These are phyloP conservation scores for Lyophyllum semitale DNA, from an alignment of 768 basidiomycete species.

Conservation along the genomic window DNA sequence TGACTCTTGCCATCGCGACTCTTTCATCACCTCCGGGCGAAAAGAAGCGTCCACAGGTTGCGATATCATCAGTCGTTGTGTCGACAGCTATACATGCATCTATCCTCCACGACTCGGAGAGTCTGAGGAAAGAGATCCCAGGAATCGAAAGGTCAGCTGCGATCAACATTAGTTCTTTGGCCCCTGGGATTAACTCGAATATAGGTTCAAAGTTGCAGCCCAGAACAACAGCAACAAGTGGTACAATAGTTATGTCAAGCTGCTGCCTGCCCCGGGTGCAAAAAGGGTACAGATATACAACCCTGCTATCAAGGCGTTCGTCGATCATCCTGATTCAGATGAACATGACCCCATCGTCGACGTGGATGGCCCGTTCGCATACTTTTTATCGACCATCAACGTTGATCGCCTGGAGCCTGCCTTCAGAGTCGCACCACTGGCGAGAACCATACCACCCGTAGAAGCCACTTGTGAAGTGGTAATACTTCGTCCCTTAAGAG, in stretches of 20 bases:
- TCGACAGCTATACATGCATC: conserved; percentile 86
- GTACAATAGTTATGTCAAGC: conserved; percentile 61
- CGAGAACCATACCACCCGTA: conserved; percentile 44
- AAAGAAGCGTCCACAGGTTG: conserved; percentile 20
- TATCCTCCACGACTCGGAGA: conserved; percentile 82
- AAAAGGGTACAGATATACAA: conserved; percentile 63
- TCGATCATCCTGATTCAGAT: conserved; percentile 35
- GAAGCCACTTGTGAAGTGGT: conserved; percentile 69
- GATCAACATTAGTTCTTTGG: not conserved
- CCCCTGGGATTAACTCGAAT: not conserved
- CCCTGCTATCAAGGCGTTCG: conserved; percentile 47
- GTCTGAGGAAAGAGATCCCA: conserved; percentile 66
- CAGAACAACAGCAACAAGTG: conserved; percentile 70
- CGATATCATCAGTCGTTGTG: conserved; percentile 77
- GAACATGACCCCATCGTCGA: conserved; percentile 39
- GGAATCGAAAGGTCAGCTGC: conserved; percentile 58
- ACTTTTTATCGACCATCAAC: conserved; percentile 82
- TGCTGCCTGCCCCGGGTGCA: conserved; percentile 47
- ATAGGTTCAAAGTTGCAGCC: conserved; percentile 84
- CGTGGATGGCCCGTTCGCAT: conserved; percentile 78
- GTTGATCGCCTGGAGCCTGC: conserved; percentile 84
- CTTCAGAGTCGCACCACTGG: conserved; percentile 76
- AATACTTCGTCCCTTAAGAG: conserved; percentile 70
- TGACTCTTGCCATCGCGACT: conserved; percentile 58
- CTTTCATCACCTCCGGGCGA: conserved; percentile 33